phyloP scores from a whole-genome alignment of 805 yeast genomes.

The Diddensiella transvaalensis region DNA sequence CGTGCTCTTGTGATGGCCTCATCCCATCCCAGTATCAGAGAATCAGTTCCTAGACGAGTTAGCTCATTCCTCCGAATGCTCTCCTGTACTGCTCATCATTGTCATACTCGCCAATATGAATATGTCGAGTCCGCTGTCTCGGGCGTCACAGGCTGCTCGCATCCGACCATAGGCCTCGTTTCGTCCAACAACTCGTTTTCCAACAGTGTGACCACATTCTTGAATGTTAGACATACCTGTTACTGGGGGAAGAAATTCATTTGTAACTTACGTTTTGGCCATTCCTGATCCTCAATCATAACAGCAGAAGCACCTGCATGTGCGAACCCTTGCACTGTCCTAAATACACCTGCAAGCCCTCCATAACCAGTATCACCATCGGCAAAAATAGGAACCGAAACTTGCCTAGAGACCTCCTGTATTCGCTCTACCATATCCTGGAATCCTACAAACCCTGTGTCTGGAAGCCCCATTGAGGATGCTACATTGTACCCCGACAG shows the following conservation, averaged over 20 bases:
- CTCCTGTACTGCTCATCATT: not conserved
- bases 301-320: slow-evolving; percentile 14
- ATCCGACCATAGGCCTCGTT: slow-evolving; percentile 11
- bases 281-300: slow-evolving; percentile 15
- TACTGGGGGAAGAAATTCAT: too few relatives aligned
- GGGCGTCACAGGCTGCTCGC: slow-evolving; percentile 11
- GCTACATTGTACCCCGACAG: slow-evolving; percentile 11
- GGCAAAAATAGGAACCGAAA: slow-evolving; percentile 10
- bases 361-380: slow-evolving; percentile 18
- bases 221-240: too few relatives aligned
- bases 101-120: slow-evolving; percentile 12
- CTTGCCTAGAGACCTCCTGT: slow-evolving; percentile 6
- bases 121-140: slow-evolving; percentile 9
- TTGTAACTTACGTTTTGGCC: slow-evolving; percentile 13
- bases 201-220: slow-evolving; percentile 15
- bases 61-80: not conserved
- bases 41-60: slow-evolving; percentile 9
- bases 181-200: slow-evolving; percentile 11
- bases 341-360: slow-evolving; percentile 11
- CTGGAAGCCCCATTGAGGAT: slow-evolving; percentile 10
- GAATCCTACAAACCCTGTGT: slow-evolving; percentile 12
- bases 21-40: slow-evolving; percentile 11
- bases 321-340: slow-evolving; percentile 15
- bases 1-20: slow-evolving; percentile 10
- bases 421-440: slow-evolving; percentile 9